Percentiles rank a stretch among this genome's conserved stretches.
Conservation (phyloP, 495 filamentous ascomycete species). For the Aeminium ludgeri region DNA sequence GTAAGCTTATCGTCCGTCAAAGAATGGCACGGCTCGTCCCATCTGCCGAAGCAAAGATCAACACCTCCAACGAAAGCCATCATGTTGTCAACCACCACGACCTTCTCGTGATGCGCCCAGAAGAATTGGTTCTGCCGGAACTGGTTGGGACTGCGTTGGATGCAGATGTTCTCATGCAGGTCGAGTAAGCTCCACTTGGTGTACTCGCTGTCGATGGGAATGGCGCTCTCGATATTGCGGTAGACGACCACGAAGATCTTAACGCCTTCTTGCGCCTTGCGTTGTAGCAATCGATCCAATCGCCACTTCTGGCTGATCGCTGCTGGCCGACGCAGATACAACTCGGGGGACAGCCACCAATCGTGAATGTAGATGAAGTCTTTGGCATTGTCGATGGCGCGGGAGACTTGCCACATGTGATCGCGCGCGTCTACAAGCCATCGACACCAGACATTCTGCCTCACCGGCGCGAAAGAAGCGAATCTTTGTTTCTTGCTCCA, state of each 20-base stretch:
- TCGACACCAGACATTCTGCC: constrained; percentile 73
- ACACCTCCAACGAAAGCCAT: constrained; percentile 93
- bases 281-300: constrained; percentile 82
- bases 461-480: constrained; percentile 81
- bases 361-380: constrained; percentile 99
- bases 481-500: constrained; percentile 80
- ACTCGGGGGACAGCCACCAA: constrained; percentile 95
- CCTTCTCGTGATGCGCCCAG: constrained; percentile 97
- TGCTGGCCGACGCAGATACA: constrained; percentile 88
- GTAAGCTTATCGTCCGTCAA: constrained; percentile 88
- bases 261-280: constrained; percentile 84
- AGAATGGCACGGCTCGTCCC: constrained; percentile 88
- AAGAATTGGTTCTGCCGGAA: constrained; percentile 99
- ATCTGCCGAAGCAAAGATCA: constrained; percentile 92
- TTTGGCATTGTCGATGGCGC: constrained; percentile 92
- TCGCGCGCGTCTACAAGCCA: constrained; percentile 96
- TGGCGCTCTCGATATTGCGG: constrained; percentile 91
- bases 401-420: constrained; percentile 98
- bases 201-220: constrained; percentile 97
- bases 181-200: constrained; percentile 96
- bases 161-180: constrained; percentile 87
- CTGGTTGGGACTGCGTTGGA: constrained; percentile 91
- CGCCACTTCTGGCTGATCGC: constrained; percentile 99
- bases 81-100: constrained; percentile 89
- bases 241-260: constrained; percentile 99